Evolutionary conservation across 257 asterid genomes (phyloP).

Genomic region (Ajuga chamaepitys): DNA sequence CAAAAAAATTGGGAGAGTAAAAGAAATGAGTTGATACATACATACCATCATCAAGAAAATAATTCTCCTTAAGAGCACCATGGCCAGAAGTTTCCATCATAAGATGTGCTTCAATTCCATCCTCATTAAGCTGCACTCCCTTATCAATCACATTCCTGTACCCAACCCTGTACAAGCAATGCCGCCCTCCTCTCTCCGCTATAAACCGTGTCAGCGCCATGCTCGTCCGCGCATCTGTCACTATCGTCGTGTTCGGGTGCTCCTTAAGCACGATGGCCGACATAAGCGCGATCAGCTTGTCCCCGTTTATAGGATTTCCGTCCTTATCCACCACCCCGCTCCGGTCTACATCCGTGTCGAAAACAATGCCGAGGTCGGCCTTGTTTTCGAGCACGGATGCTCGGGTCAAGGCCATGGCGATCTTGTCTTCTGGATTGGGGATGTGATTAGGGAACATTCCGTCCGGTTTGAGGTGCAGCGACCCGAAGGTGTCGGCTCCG

Average conservation of each 20-base stretch:
- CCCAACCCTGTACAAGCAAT: slow-evolving; percentile 85
- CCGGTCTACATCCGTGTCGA: slow-evolving; percentile 87
- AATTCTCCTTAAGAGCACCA: slow-evolving; percentile 83
- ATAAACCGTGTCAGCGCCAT: slow-evolving; percentile 57
- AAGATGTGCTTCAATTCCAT: slow-evolving; percentile 72
- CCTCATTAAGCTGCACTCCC: slow-evolving; percentile 57
- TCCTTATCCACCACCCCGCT: slow-evolving; percentile 75
- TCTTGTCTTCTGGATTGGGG: slow-evolving; percentile 89
- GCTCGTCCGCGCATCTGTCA: slow-evolving; percentile 90
- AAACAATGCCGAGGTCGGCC: slow-evolving; percentile 85
- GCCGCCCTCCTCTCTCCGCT: slow-evolving; percentile 51
- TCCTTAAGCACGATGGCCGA: slow-evolving; percentile 68
- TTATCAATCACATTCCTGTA: slow-evolving; percentile 88
- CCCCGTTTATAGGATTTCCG: slow-evolving; percentile 86
- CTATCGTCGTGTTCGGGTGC: slow-evolving; percentile 68
- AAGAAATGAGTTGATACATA: background rate
- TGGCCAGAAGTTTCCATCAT: slow-evolving; percentile 96
- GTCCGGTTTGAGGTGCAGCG: slow-evolving; percentile 81
- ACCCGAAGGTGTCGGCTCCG: slow-evolving; percentile 94
- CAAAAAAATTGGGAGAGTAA: background rate
- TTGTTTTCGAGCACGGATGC: slow-evolving; percentile 58
- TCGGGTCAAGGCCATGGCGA: slow-evolving; percentile 77
- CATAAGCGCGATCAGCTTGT: slow-evolving; percentile 72
- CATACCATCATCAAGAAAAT: slow-evolving; percentile 85
- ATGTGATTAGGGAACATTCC: slow-evolving; percentile 98